Evolutionary conservation across 129 eudicot species (phyloP).

Genomic region (Centrapalus pauciflorus): DNA sequence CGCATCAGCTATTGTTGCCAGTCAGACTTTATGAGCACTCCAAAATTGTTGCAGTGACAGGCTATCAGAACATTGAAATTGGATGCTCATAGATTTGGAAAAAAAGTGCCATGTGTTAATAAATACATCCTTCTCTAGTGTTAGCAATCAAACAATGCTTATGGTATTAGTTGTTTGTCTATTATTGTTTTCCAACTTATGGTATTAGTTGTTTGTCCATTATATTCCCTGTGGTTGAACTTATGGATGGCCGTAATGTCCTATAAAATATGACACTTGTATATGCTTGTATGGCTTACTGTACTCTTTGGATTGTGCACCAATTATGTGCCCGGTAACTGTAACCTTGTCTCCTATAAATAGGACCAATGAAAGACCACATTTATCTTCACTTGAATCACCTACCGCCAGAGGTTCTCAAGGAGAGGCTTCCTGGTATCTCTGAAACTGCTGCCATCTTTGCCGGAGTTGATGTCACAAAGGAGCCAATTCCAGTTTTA

Average conservation of each 20-base stretch:
- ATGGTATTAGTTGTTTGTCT: not conserved
- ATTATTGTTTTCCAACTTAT: not conserved
- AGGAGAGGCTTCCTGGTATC: conserved; percentile 99
- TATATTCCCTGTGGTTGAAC: not conserved
- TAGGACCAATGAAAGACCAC: conserved; percentile 96
- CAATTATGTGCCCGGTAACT: not conserved
- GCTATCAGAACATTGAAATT: not conserved
- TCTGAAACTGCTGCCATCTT: conserved; percentile 99
- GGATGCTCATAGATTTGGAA: not conserved
- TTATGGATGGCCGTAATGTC: too few relatives aligned
- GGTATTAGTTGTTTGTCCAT: too few relatives aligned
- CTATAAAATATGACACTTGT: not conserved
- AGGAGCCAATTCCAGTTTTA: conserved; percentile 98
- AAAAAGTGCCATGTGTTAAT: not conserved
- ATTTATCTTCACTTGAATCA: conserved; percentile 95
- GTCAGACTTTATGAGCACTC: not conserved
- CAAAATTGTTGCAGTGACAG: not conserved
- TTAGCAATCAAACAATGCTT: not conserved
- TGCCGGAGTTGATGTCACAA: conserved; percentile 99
- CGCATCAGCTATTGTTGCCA: not conserved
- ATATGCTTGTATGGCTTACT: conserved; percentile 5
- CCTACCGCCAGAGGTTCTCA: conserved; percentile 96
- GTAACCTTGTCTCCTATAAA: conserved; percentile 15
- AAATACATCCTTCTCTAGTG: not conserved
- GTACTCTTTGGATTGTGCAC: not conserved